Conservation (phyloP, 257 asterid genomes). For the Gentiana straminea region DNA sequence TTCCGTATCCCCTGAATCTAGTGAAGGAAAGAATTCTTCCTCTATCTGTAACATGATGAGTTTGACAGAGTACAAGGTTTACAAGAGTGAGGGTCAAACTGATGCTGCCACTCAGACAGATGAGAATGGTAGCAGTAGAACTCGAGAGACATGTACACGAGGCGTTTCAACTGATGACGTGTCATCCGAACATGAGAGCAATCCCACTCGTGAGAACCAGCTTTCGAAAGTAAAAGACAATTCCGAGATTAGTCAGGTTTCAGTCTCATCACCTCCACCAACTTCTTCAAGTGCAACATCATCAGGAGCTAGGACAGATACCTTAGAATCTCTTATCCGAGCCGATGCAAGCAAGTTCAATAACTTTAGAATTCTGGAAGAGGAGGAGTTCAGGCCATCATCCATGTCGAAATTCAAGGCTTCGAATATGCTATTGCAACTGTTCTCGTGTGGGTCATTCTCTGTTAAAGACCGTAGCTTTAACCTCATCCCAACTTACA, state of each 20-base stretch:
- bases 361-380: conserved; percentile 69
- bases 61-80: conserved; percentile 68
- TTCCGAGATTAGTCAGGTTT: conserved; percentile 39
- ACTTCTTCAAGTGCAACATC: conserved; percentile 68
- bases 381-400: conserved; percentile 47
- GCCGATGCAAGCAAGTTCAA: conserved; percentile 72
- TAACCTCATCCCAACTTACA: conserved; percentile 71
- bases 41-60: conserved; percentile 55
- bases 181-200: conserved; percentile 25
- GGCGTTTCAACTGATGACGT: conserved; percentile 68
- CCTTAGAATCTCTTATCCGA: conserved; percentile 82
- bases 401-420: conserved; percentile 56
- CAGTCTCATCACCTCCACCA: conserved; percentile 64
- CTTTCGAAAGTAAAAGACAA: conserved; percentile 30
- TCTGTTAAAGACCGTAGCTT: conserved; percentile 85
- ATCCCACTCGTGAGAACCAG: conserved; percentile 16
- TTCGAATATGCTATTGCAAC: conserved; percentile 78
- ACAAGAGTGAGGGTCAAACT: conserved; percentile 60
- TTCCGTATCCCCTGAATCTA: conserved; percentile 53
- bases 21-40: conserved; percentile 46
- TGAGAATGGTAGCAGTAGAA: conserved; percentile 31
- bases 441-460: conserved; percentile 86
- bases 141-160: conserved; percentile 44
- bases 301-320: conserved; percentile 67
- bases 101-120: conserved; percentile 98